Evolutionary conservation across 2,329 filamentous ascomycete genomes (phyloP).

Genomic region (Ophiocordyceps polyrhachis-furcata): DNA sequence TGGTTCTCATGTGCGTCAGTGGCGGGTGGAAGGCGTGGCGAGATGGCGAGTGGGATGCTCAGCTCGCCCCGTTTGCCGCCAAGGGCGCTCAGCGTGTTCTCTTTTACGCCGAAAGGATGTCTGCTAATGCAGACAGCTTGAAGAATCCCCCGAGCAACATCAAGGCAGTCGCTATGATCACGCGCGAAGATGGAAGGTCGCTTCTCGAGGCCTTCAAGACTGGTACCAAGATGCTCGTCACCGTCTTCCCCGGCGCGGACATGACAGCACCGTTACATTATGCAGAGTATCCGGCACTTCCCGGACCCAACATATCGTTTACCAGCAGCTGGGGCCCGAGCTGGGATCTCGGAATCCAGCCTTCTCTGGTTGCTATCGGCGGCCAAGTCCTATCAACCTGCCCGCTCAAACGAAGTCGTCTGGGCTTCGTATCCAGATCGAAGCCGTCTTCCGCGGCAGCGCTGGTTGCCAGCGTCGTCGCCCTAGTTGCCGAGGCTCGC

Average conservation of each 20-base stretch:
- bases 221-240: no score
- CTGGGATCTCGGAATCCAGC: constrained; percentile 37
- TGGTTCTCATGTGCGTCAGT: constrained; percentile 31
- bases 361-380: constrained; percentile 34
- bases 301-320: constrained; percentile 14
- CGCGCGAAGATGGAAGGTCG: no score
- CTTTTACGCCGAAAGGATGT: no score
- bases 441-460: background rate
- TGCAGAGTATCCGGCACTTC: constrained; percentile 11
- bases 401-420: no score
- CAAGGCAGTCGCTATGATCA: no score
- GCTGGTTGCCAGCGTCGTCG: background rate
- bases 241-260: constrained; percentile 12
- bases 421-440: no score
- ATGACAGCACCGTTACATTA: constrained; percentile 25
- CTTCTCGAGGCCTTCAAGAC: no score
- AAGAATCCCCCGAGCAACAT: no score
- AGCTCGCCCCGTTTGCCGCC: constrained; percentile 31
- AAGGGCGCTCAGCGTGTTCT: constrained; percentile 17
- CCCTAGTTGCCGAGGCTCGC: background rate
- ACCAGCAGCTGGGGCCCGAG: constrained; percentile 33
- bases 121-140: no score
- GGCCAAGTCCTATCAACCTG: constrained; percentile 27
- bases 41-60: constrained; percentile 40
- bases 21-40: constrained; percentile 5